phyloP scores from a whole-genome alignment of 495 filamentous ascomycete genomes.

The Geoglossum glabrum region DNA sequence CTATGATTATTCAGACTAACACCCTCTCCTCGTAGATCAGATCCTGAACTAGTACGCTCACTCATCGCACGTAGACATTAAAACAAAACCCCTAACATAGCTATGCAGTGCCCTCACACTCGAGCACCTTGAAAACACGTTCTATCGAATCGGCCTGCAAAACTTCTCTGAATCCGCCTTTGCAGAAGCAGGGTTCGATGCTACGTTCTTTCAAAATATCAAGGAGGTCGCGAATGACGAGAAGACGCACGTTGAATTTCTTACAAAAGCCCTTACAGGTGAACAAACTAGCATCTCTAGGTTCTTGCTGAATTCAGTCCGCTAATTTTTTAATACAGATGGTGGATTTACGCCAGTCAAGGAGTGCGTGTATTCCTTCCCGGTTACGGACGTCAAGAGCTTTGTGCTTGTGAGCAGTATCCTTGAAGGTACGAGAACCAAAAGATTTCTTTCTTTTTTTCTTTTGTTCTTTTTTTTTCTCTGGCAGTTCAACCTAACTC shows the following conservation, averaged over 20 bases:
- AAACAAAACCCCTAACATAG: not conserved
- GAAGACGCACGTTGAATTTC: conserved; percentile 34
- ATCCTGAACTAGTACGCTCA: not conserved
- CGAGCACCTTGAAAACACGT: conserved; percentile 29
- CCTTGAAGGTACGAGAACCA: conserved; percentile 33
- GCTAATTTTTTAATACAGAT: conserved; percentile 9
- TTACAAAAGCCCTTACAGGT: conserved; percentile 29
- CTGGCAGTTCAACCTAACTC: no score
- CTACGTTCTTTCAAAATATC: conserved; percentile 31
- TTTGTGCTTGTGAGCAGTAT: conserved; percentile 33
- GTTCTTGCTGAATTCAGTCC: not conserved
- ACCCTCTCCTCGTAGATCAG: not conserved
- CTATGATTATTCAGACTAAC: not conserved
- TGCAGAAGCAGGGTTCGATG: conserved; percentile 26
- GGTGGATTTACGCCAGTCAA: conserved; percentile 28
- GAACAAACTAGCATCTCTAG: not conserved
- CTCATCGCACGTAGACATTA: no score
- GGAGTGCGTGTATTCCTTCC: conserved; percentile 37
- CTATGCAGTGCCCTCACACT: conserved; percentile 14
- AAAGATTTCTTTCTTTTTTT: not conserved
- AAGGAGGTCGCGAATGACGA: conserved; percentile 32
- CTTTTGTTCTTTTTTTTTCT: not conserved
- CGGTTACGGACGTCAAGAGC: conserved; percentile 23
- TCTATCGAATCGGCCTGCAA: conserved; percentile 35
- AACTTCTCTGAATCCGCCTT: conserved; percentile 34